Base-by-base conservation (phyloP, 352 stramenopile genomes). In the Globisporangium paddicum region DNA sequence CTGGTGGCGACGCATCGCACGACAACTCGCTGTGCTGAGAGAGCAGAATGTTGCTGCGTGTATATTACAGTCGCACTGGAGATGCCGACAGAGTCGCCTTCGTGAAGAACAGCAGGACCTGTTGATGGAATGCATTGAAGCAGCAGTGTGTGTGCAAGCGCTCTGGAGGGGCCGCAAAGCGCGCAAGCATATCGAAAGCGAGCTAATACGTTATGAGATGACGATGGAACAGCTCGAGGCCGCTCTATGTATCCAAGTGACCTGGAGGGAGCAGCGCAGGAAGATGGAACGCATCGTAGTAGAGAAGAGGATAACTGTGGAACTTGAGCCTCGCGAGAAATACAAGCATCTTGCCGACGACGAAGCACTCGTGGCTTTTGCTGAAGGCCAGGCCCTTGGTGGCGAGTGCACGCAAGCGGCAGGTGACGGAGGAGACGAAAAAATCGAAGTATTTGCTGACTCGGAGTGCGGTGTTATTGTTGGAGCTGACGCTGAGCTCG, bases 131-230 rank as follows among this genome's bases (percentile, higher is more conserved):
- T 38, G 44, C 19, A 19, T 63, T 11, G 57, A 86, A 38, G 73
- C 78, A 26, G 72, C 53, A 8, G 38, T 81, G 42, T 82, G 75
- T 8, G 73, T 86, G 21, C 77, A 87, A 48, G 70, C 75, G 2
- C 58, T 68, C 1, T 84, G 75, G 73, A 75, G 77, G 26, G 51
- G 53, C 2, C 47, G 67, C 14, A 67, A 52, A 44, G 42, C 56
- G 21, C 57, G 57, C 16, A 55, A 67, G 61, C 45, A 66, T 4
- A 51, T 47, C 14, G 67, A 68, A 5, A 28, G 67, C 26, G 6
- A 80, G 4, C 16, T 69, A 74, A 49, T 42, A 14, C 18, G 58
- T 21, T 59, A 68, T 5, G 71, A 63, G 28, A 48, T 55, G 10
- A 66, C 69, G 38, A 26, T 55, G 16, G 48, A 63, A 19, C 25